Evolutionary conservation across 768 basidiomycete genomes (phyloP).

Genomic region (Gautieria morchelliformis): DNA sequence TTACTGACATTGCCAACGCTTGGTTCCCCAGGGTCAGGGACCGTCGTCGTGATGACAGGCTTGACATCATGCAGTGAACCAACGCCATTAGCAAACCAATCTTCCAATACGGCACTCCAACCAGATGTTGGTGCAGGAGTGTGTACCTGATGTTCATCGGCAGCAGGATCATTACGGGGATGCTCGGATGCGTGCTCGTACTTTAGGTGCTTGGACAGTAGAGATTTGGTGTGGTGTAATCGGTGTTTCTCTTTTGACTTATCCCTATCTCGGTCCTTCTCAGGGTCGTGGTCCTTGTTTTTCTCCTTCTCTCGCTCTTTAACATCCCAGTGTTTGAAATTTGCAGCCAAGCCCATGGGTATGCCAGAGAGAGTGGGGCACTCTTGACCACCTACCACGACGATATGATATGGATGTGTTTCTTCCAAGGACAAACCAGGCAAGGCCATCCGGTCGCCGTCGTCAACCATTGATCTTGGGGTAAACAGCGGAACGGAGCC

Average conservation of each 20-base stretch:
- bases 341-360: constrained; percentile 70
- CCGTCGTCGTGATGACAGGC: constrained; percentile 9
- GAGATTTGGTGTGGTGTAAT: background rate
- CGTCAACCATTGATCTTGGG: constrained; percentile 10
- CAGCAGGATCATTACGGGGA: background rate
- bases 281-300: constrained; percentile 9
- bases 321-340: constrained; percentile 41
- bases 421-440: constrained; percentile 41
- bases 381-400: constrained; percentile 74
- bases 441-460: constrained; percentile 23
- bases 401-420: constrained; percentile 63
- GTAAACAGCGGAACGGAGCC: constrained; percentile 46
- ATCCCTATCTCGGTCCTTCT: constrained; percentile 41
- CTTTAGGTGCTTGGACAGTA: constrained; percentile 1
- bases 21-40: constrained; percentile 22
- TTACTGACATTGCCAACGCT: constrained; percentile 15
- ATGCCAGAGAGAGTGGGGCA: constrained; percentile 77
- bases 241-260: constrained; percentile 19
- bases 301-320: constrained; percentile 9
- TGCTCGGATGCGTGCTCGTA: background rate
- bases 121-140: constrained; percentile 32
- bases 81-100: constrained; percentile 48
- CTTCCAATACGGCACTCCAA: constrained; percentile 71
- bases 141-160: constrained; percentile 16
- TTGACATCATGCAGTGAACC: constrained; percentile 15